Base-by-base conservation (phyloP, 2,329 filamentous ascomycete genomes). In the Colletotrichum musae region DNA sequence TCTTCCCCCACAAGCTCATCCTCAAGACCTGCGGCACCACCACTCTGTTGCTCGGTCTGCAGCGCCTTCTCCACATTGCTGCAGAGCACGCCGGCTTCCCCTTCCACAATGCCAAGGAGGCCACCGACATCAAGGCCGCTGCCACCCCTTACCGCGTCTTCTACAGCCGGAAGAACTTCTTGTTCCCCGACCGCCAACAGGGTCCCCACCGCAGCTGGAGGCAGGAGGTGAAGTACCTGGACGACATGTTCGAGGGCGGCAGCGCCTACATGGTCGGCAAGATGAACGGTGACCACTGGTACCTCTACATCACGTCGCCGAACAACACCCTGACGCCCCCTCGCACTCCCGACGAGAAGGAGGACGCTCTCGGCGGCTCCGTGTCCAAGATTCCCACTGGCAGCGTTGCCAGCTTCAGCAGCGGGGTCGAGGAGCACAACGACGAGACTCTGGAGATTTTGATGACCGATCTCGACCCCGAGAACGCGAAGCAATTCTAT, bases 241-340 rank as follows among this genome's bases (percentile, higher is more conserved):
- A 99, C 82, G 92, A 93, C 78, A 93, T 95, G 81, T 98, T 99
- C 79, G 87, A 93, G 71, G 92, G 93, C 65, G 96, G 96, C 64
- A 98, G 95, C 80, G 96, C 96, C 58, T 99, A 99, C 82, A 97
- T 98, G 95, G 97, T 99, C 73, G 96, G 96, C 77, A 98, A 98
- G 84, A 98, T 98, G 95, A 99, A 99, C 75, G 95, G 96, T 68
- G 96, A 99, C 80, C 96, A 99, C 77, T 99, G 96, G 96, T 98
- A 98, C 80, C 86, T 99, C 64, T 99, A 99, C 84, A 91, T 98
- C 76, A 98, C 96, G 13, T 94, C 94, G 59, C 95, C 96, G 18
- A 91, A 92, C 78, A 91, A 89, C 56, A 85, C 89, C 62, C 85
- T 97, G 73, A 97, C 95, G 0, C 94, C 95, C 5, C 95, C 95